A percentile compares a stretch with the other conserved stretches of the same genome.
phyloP scores from a whole-genome alignment of 257 asterid genomes.

The Rauvolfia tetraphylla region DNA sequence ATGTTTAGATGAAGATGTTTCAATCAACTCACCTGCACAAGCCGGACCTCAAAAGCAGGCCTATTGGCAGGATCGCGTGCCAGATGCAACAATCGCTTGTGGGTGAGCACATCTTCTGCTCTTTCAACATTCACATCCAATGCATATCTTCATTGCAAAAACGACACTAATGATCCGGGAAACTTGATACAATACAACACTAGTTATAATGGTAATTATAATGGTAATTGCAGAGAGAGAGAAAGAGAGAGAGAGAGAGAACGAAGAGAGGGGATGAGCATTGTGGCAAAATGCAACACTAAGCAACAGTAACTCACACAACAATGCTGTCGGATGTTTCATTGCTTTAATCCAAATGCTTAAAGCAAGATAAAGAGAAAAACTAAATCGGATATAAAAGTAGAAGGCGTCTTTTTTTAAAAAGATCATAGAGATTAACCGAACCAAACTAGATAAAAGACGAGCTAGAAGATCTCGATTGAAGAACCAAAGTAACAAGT shows the following conservation, averaged over 20 bases:
- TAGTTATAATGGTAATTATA: background rate
- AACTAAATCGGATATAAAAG: background rate
- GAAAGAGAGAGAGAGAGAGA: background rate
- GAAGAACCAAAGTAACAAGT: background rate
- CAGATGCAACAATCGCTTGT: constrained; percentile 72
- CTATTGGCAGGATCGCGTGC: constrained; percentile 86
- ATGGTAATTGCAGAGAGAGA: background rate
- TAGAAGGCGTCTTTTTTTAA: background rate
- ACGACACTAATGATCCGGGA: constrained; percentile 13
- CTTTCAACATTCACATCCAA: constrained; percentile 94
- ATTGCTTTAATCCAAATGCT: background rate
- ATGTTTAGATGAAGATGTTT: background rate
- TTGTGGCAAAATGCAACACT: background rate
- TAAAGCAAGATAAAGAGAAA: background rate
- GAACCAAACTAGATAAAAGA: background rate
- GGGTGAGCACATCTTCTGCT: constrained; percentile 92
- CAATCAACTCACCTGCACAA: constrained; percentile 69
- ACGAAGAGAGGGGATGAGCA: background rate
- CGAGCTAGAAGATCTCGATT: constrained; percentile 1
- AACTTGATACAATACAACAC: constrained; percentile 11
- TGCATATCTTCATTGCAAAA: constrained; percentile 67
- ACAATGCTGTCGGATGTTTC: background rate
- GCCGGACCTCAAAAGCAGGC: constrained; percentile 91
- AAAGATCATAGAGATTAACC: background rate
- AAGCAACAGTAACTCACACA: background rate